Base-by-base conservation (phyloP, 169 alveolate genomes). In the Cryptosporidium ubiquitum region DNA sequence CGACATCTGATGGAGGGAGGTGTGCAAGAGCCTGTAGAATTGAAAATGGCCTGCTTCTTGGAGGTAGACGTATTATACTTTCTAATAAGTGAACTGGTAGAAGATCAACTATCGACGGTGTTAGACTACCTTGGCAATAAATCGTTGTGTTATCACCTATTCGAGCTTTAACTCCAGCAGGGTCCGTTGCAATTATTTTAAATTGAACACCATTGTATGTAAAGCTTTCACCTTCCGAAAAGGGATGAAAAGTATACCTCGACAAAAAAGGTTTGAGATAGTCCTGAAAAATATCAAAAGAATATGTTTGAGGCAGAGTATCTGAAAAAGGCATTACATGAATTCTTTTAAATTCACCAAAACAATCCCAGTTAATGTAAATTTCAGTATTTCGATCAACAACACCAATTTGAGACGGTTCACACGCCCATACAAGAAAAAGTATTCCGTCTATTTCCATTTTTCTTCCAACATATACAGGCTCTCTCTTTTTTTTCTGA, bases 121-220 rank as follows among this genome's bases (percentile, higher is more conserved):
- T 91, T 29, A 91, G 70, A 33, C 91, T 68, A 16, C 94, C 94
- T 20, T 84, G 85, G 23, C 84, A 86, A 58, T 86, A 91, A 33
- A 91, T 91, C 23, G 91, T 86, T 31, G 94, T 91, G 37, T 86
- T 69, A 52, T 86, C 85, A 52, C 92, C 92, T 66, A 91, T 86
- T 68, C 94, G 73, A 40, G 92, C 94, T 42, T 86, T 86, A 9
- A 91, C 86, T 49, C 92, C 84, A 37, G 61, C 68, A 39, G 94
- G 94, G 31, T 85, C 92, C 26, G 92, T 75, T n/a, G 93, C 94
- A 85, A 91, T 86, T 37, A 91, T 79, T 91, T 91, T 91, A 55
- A 91, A 91, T 68, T 91, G 94, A 44, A 91, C 92, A 12, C 94
- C 94, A 52, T 86, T 91, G 70, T 91, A 91, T 73, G 92, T 86